A percentile compares a stretch with the other conserved stretches of the same genome.
Conservation (phyloP, 495 filamentous ascomycete genomes). For the Sordaria brevicollis region DNA sequence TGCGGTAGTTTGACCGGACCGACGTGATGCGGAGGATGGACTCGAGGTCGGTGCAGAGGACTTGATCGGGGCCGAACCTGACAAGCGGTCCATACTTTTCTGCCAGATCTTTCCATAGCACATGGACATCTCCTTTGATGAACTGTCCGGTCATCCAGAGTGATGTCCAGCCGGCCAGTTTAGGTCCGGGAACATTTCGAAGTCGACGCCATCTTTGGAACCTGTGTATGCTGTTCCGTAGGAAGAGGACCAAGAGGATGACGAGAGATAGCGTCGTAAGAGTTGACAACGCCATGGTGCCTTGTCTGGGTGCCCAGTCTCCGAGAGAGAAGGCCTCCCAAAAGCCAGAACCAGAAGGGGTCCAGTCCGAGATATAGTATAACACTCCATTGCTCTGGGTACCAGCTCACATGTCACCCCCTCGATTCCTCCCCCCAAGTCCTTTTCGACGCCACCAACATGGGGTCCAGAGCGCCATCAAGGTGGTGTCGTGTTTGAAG, state of each 20-base stretch:
- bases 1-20: constrained; percentile 27
- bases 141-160: constrained; percentile 10
- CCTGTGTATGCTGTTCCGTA: not conserved
- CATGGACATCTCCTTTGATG: not conserved
- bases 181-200: constrained; percentile 15
- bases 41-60: constrained; percentile 29
- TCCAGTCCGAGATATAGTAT: not conserved
- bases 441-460: not conserved
- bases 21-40: constrained; percentile 28
- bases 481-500: not conserved
- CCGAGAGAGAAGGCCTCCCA: not conserved
- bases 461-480: not conserved
- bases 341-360: not conserved
- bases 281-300: not conserved
- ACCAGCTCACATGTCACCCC: not conserved
- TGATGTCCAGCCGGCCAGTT: constrained; percentile 7
- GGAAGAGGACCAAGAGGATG: not conserved
- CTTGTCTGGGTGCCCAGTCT: not conserved
- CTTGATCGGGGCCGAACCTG: constrained; percentile 17
- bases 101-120: constrained; percentile 1
- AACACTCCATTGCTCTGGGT: not conserved
- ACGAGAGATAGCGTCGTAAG: not conserved
- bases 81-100: constrained; percentile 16
- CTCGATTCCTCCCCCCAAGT: not conserved
- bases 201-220: constrained; percentile 19